Percentiles rank a stretch among this genome's conserved stretches.
Conservation (phyloP, 2,329 filamentous ascomycete species). For the Hypoxylon sp. region DNA sequence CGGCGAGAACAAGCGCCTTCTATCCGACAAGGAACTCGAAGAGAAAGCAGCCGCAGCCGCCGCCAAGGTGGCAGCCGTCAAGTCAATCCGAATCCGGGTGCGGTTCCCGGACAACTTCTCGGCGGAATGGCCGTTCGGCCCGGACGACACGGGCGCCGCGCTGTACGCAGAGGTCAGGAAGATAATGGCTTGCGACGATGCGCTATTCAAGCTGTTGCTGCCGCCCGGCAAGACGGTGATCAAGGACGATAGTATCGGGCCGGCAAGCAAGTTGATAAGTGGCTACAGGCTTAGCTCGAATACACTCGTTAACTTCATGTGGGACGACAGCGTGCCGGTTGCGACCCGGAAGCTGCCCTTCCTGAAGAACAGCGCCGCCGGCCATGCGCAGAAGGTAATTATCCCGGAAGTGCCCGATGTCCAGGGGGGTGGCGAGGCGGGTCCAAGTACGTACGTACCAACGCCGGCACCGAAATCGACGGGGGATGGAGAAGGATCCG, state of each 20-base stretch:
- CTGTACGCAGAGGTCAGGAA: conserved; percentile 80
- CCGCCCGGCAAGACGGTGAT: conserved; percentile 65
- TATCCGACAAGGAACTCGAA: conserved; percentile 84
- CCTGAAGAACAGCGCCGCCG: conserved; percentile 61
- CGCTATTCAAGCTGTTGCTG: conserved; percentile 79
- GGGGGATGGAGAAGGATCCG: conserved; percentile 41
- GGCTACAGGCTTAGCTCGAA: conserved; percentile 77
- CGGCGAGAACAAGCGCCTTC: conserved; percentile 79
- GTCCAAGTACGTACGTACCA: conserved; percentile 5
- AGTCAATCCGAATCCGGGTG: conserved; percentile 79
- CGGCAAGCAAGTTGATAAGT: conserved; percentile 71
- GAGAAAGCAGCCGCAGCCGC: conserved; percentile 74
- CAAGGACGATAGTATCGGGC: conserved; percentile 57
- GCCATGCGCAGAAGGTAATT: conserved; percentile 68
- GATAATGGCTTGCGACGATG: conserved; percentile 73
- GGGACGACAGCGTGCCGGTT: conserved; percentile 45
- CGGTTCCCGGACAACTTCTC: conserved; percentile 89
- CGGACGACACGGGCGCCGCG: conserved; percentile 74
- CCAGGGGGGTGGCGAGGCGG: conserved; percentile 46
- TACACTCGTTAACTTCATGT: conserved; percentile 73
- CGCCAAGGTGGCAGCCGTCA: conserved; percentile 73
- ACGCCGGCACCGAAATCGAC: conserved; percentile 34
- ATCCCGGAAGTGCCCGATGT: conserved; percentile 62
- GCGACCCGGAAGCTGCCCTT: conserved; percentile 52
- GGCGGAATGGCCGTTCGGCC: conserved; percentile 77